Conservation (phyloP, 352 stramenopile species). For the Phytophthora colocasiae region DNA sequence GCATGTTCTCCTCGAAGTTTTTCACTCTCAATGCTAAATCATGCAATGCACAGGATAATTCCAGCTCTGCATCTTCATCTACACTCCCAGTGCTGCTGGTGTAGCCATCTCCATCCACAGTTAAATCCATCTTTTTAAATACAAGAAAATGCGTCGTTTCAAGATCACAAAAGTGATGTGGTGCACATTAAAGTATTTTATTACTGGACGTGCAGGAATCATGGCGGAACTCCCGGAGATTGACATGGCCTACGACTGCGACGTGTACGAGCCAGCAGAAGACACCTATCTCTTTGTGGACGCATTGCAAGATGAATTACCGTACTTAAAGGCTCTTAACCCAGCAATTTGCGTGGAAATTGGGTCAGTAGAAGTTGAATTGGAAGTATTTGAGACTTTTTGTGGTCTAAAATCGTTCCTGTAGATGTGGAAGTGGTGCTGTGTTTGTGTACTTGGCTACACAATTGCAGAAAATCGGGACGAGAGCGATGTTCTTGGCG, state of each 20-base stretch:
- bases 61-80: slow-evolving; percentile 76
- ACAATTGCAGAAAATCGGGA: slow-evolving; percentile 74
- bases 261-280: slow-evolving; percentile 98
- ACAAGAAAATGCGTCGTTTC: slow-evolving; percentile 16
- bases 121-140: slow-evolving; percentile 25
- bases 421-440: slow-evolving; percentile 64
- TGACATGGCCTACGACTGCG: slow-evolving; percentile 78
- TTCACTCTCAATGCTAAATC: slow-evolving; percentile 72
- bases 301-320: slow-evolving; percentile 91
- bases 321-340: slow-evolving; percentile 57
- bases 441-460: slow-evolving; percentile 82
- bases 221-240: slow-evolving; percentile 70
- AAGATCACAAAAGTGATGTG: slow-evolving; percentile 34
- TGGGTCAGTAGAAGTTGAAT: slow-evolving; percentile 50
- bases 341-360: slow-evolving; percentile 91
- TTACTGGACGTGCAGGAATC: slow-evolving; percentile 1
- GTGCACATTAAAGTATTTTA: slow-evolving; percentile 11
- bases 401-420: background rate
- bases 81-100: slow-evolving; percentile 67
- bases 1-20: slow-evolving; percentile 78
- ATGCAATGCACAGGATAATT: slow-evolving; percentile 78
- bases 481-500: slow-evolving; percentile 67
- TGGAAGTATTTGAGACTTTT: slow-evolving; percentile 3
- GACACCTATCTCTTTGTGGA: slow-evolving; percentile 98
- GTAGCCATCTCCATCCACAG: slow-evolving; percentile 52